Evolutionary conservation across 345 rosid species (phyloP), one percentile per base, ranked within the genome.

Genomic region (Gossypium turneri): DNA sequence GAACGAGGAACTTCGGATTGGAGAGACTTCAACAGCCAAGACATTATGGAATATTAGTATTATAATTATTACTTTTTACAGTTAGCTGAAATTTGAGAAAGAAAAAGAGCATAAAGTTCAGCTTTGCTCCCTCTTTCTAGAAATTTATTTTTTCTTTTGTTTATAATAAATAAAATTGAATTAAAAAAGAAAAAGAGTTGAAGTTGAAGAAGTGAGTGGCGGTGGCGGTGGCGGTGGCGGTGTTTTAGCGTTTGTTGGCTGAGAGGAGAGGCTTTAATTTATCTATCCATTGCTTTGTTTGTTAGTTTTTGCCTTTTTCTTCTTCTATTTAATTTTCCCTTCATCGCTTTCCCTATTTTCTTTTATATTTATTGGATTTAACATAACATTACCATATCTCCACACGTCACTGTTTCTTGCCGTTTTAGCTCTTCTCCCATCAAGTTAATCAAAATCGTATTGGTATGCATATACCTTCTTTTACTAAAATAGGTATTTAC

Each of bases 11-110:
- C 83, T 79, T 76, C 64, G 44, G 83, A 70, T 76, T 77, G 80
- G 20, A 80, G 68, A 24, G 90, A 79, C 44, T 86, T 86, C 84
- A 85, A 89, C 63, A 87, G 79, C 93, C 91, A 86, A 74, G 88
- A 86, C 96, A 90, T 90, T 73, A 47, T 2, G 7, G 47, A 53
- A 7, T n/a, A n/a, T 53, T 7, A 53, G 22, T 53, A 7, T 7
- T 53, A 53, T 53, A 53, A n/a, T 53, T 10, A 53, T 2, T 12
- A 2, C 19, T 52, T 7, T 53, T 53, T 2, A 10, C 58, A 53
- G 24, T 53, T 53, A 34, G 24, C 58, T 53, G 58, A 53, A 53
- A 53, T 53, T 53, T 17, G 58, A 53, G 58, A 53, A 24, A 53
- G 22, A 53, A 53, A 34, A 53, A 53, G 24, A n/a, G 58, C 58